phyloP scores from a whole-genome alignment of 192 early-diverging fungal genomes.

The Gaertneriomyces sp. region DNA sequence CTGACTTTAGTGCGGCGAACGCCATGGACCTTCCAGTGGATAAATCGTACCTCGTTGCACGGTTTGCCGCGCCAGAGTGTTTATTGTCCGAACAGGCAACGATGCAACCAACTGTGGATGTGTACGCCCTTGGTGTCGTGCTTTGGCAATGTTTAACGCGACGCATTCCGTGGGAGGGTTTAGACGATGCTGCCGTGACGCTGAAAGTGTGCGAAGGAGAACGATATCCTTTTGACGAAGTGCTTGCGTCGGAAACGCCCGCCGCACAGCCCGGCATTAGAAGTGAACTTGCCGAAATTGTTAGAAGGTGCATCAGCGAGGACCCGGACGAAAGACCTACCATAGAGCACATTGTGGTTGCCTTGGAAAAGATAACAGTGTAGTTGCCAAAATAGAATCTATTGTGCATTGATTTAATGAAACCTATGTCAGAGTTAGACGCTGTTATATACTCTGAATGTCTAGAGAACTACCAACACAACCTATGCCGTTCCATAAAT shows the following conservation, averaged over 20 bases:
- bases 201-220: slow-evolving; percentile 30
- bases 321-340: slow-evolving; percentile 10
- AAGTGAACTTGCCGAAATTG: slow-evolving; percentile 7
- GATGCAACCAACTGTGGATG: slow-evolving; percentile 6
- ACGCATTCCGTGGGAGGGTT: slow-evolving; percentile 23
- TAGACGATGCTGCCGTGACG: slow-evolving; percentile 20
- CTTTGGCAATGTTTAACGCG: slow-evolving; percentile 27
- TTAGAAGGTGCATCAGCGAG: slow-evolving; percentile 1
- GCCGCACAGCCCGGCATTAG: slow-evolving; percentile 4
- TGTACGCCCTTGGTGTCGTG: slow-evolving; percentile 23
- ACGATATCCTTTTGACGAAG: slow-evolving; percentile 1
- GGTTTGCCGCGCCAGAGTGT: slow-evolving; percentile 21
- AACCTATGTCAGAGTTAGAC: no score
- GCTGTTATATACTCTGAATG: no score
- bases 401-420: no score
- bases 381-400: neutral
- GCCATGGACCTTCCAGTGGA: slow-evolving; percentile 6
- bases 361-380: slow-evolving; percentile 7
- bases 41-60: slow-evolving; percentile 4
- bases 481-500: no score
- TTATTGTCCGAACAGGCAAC: neutral
- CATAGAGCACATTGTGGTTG: slow-evolving; percentile 6
- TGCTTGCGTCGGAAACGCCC: neutral
- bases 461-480: no score
- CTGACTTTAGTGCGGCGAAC: slow-evolving; percentile 15